phyloP scores from a whole-genome alignment of 257 asterid genomes.

The Anisodus tanguticus region DNA sequence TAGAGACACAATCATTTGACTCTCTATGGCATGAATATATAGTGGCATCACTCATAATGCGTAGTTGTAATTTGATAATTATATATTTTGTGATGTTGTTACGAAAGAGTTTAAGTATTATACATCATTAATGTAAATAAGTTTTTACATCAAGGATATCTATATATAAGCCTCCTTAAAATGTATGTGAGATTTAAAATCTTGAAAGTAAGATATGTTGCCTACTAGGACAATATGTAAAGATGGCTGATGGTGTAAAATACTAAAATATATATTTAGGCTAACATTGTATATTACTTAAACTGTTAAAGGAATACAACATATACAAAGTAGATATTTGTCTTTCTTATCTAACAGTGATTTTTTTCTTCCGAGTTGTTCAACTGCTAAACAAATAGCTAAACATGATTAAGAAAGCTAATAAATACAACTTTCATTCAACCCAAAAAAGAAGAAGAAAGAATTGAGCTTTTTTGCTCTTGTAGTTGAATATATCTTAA shows the following conservation, averaged over 20 bases:
- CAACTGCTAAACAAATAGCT: conserved; percentile 13
- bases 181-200: too few species aligned
- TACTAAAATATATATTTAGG: neutral
- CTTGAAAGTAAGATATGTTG: neutral
- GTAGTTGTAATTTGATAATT: neutral
- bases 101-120: neutral
- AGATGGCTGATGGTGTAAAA: neutral
- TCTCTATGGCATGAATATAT: neutral
- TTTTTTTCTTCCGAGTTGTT: neutral
- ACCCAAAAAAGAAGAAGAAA: neutral
- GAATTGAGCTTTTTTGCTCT: neutral
- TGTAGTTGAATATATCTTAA: neutral
- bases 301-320: neutral
- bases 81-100: neutral
- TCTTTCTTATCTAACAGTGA: neutral
- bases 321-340: neutral
- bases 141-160: too few species aligned
- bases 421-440: neutral
- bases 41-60: neutral
- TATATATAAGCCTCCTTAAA: too few species aligned
- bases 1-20: neutral
- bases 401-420: neutral
- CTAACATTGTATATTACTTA: too few species aligned
- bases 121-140: neutral
- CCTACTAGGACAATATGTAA: neutral